Evolutionary conservation across 306 rosid species (phyloP).

Genomic region (Cicer bijugum): DNA sequence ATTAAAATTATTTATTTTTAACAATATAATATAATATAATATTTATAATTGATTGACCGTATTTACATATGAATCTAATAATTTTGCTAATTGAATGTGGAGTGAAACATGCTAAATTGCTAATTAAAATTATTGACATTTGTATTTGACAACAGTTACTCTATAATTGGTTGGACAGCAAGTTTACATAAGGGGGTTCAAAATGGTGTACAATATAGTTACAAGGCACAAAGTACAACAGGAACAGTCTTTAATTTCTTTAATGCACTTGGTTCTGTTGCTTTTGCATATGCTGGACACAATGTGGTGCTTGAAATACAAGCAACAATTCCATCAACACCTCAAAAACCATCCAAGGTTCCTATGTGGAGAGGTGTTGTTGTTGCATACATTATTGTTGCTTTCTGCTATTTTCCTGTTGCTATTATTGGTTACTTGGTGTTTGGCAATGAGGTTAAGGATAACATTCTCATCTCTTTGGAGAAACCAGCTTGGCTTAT

Average conservation of each 20-base stretch:
- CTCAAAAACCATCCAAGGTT: constrained; percentile 83
- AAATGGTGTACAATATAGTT: constrained; percentile 46
- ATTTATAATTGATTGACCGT: too few relatives aligned
- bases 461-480: constrained; percentile 68
- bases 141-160: background rate
- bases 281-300: constrained; percentile 95
- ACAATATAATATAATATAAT: too few relatives aligned
- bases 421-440: constrained; percentile 74
- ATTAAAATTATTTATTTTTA: too few relatives aligned
- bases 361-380: constrained; percentile 93
- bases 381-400: constrained; percentile 80
- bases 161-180: background rate
- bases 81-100: background rate
- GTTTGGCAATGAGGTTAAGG: constrained; percentile 61
- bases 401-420: constrained; percentile 90
- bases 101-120: background rate
- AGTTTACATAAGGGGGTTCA: background rate
- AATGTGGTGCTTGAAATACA: constrained; percentile 90
- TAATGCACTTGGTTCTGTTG: constrained; percentile 70
- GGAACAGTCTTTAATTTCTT: constrained; percentile 68
- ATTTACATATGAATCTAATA: too few relatives aligned
- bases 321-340: constrained; percentile 91
- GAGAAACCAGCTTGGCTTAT: constrained; percentile 80
- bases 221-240: constrained; percentile 44
- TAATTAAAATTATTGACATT: background rate